phyloP scores from a whole-genome alignment of 2,329 filamentous ascomycete species.

The Alternaria gansuensis region DNA sequence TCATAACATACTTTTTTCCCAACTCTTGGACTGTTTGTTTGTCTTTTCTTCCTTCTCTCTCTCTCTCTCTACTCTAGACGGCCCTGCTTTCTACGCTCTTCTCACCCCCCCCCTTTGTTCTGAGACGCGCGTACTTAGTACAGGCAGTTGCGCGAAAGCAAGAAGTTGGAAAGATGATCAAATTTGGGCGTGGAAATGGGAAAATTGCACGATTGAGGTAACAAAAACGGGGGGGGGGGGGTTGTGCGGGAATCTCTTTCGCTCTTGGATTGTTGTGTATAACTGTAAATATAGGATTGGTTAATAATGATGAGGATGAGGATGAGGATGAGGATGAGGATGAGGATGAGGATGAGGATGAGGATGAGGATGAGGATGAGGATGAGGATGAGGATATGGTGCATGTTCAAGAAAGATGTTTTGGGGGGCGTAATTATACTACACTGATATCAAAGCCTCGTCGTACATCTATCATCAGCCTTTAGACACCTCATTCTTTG shows the following conservation, averaged over 20 bases:
- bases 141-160: slow-evolving; percentile 3
- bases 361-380: background rate
- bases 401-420: background rate
- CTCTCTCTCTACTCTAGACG: background rate
- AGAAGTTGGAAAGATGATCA: background rate
- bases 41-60: too few relatives aligned
- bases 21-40: background rate
- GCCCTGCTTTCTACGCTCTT: slow-evolving; percentile 3
- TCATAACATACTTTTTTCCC: slow-evolving; percentile 4
- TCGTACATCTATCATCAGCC: background rate
- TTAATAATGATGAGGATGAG: background rate
- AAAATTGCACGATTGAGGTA: background rate
- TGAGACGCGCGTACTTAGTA: slow-evolving; percentile 19
- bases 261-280: background rate
- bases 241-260: background rate
- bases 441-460: slow-evolving; percentile 5
- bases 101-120: slow-evolving; percentile 9
- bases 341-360: background rate
- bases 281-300: slow-evolving; percentile 14
- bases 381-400: too few relatives aligned
- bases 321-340: background rate
- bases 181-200: background rate
- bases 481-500: background rate
- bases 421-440: slow-evolving; percentile 4
- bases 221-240: background rate